These are phyloP conservation scores for Penicillium chermesinum DNA, from an alignment of 495 filamentous ascomycete species.

Conservation along the genomic window DNA sequence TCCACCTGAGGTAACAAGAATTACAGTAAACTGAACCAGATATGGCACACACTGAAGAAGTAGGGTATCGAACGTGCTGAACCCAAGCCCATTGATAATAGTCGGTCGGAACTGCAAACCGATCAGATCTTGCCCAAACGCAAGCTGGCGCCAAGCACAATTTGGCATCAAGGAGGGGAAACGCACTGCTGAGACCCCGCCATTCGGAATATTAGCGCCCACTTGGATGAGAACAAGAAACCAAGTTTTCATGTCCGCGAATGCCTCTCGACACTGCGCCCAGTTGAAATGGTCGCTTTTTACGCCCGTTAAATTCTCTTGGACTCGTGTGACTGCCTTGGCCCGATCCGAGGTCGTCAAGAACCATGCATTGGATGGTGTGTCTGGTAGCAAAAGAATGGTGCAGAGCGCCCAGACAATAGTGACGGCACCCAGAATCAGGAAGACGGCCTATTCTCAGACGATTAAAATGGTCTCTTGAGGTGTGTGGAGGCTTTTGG, in stretches of 20 bases:
- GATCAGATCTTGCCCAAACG: too few species aligned
- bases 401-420: conserved; percentile 32
- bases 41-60: conserved; percentile 3
- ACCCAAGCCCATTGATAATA: conserved; percentile 10
- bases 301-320: conserved; percentile 2
- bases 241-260: conserved; percentile 36
- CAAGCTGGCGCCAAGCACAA: too few species aligned
- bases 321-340: conserved; percentile 17
- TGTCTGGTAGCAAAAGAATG: conserved; percentile 44
- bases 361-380: conserved; percentile 39
- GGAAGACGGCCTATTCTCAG: conserved; percentile 15
- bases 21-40: conserved; percentile 3
- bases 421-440: conserved; percentile 18
- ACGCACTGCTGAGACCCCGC: conserved; percentile 23
- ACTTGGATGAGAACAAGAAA: conserved; percentile 12
- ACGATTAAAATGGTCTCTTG: too few species aligned
- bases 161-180: neutral
- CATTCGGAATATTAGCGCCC: conserved; percentile 18
- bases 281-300: conserved; percentile 48
- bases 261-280: conserved; percentile 42
- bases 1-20: conserved; percentile 4
- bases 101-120: neutral
- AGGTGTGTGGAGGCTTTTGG: too few species aligned
- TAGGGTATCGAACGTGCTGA: conserved; percentile 7
- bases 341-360: conserved; percentile 39